Conservation (phyloP, 2,329 filamentous ascomycete species). For the Aspergillus pseudotamarii region DNA sequence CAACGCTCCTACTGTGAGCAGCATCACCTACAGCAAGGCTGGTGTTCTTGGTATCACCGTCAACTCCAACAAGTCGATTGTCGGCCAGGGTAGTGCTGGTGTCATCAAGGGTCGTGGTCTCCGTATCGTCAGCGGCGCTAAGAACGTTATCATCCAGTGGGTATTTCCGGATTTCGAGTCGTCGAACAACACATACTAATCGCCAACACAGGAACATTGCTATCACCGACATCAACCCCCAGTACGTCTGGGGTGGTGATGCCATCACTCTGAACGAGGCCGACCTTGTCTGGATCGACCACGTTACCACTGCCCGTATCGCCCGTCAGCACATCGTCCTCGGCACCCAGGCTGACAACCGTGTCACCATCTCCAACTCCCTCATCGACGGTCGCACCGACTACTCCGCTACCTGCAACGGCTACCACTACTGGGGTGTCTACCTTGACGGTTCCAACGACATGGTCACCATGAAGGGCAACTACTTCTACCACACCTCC, state of each 20-base stretch:
- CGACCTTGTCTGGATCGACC: conserved; percentile 51
- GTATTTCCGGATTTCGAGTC: neutral
- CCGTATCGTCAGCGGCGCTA: conserved; percentile 49
- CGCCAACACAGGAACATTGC: conserved; percentile 47
- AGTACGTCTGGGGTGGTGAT: conserved; percentile 63
- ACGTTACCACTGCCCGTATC: conserved; percentile 53
- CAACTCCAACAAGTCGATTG: conserved; percentile 59
- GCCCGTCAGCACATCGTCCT: conserved; percentile 64
- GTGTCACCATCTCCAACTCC: conserved; percentile 62
- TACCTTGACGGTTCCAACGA: conserved; percentile 61
- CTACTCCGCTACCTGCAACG: conserved; percentile 61
- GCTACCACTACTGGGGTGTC: conserved; percentile 63
- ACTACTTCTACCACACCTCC: conserved; percentile 63
- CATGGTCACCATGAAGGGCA: conserved; percentile 61
- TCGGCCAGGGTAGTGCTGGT: conserved; percentile 57
- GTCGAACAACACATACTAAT: neutral
- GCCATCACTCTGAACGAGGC: conserved; percentile 56
- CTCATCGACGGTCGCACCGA: conserved; percentile 58
- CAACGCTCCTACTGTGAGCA: conserved; percentile 48
- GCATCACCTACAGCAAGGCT: conserved; percentile 55
- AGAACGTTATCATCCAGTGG: conserved; percentile 62
- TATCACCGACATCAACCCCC: conserved; percentile 59
- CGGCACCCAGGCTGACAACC: conserved; percentile 56
- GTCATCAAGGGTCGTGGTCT: conserved; percentile 63
- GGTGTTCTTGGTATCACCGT: conserved; percentile 55